Base-by-base conservation (phyloP, 345 rosid genomes). In the Lagerstroemia speciosa region DNA sequence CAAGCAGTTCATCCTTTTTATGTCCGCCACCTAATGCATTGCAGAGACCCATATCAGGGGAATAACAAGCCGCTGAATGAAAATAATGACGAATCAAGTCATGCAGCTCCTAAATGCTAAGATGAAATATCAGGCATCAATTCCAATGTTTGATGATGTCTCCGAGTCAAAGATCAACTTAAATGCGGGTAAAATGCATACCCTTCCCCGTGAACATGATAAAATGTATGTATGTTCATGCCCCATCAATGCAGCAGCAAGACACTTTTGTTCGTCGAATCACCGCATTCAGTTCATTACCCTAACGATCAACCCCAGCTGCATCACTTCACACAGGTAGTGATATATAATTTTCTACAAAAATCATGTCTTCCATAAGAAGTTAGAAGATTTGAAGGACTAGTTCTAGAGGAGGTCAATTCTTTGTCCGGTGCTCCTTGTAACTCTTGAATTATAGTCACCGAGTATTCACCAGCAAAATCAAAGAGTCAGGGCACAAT, bases 1-100 rank as follows among this genome's bases (percentile, higher is more conserved):
- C 74, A 87, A 77, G 14, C 92, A 85, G 76, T 87, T 87, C 74
- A 83, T 46, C 74, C 79, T 78, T 74, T 81, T 87, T 61, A 87
- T 75, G 68, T 87, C 92, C 6, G 86, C 75, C 60, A 84, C 91
- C 91, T 86, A 76, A 69, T 22, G 58, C 45, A 73, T 68, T 32
- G 30, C 43, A 72, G 63, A n/a, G 16, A 19, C 33, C 11, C 50
- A 37, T 40, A 45, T 72, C 40, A 71, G 43, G 46, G 50, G 17
- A 32, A 66, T 20, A 29, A 58, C 16, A 36, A 5, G 52, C 55
- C 36, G 52, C n/a, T 12, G 38, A 8, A 52, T 12, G 27, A 63
- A 29, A 43, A 14, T 12, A 15, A n/a, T 11, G 11, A 63, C 22
- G 63, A 11, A 27, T 10, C 29, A 14, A 30, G 14, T 58, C 63